Base-by-base conservation (phyloP, 306 rosid genomes). In the Trichosanthes truncata region DNA sequence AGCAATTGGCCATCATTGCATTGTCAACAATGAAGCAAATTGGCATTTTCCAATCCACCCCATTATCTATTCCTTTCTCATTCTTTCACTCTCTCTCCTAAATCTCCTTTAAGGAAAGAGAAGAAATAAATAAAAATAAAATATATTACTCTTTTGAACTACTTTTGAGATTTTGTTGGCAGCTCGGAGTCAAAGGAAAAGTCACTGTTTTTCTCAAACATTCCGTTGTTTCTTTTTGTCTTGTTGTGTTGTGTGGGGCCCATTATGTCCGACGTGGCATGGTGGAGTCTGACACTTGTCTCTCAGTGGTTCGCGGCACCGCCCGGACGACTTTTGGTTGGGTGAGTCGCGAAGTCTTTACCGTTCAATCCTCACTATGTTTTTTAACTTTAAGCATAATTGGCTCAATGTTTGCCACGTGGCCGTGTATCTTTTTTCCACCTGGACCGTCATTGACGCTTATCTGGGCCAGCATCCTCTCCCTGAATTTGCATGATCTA, bases 301-400 rank as follows among this genome's bases (percentile, higher is more conserved):
- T 62, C 71, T 31, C 77, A 84, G n/a, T 66, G 83, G 87, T 73
- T 77, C 74, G 82, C 89, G 83, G 86, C 84, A 83, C 89, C 86
- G 85, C 83, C 79, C 10, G 10, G 36, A 68, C 41, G 85, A 86
- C 67, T 75, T 79, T 21, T 20, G 31, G 7, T 65, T 68, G 33
- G 52, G 4, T 18, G 33, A 21, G 29, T 15, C 11, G 5, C 6
- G 0, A 33, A 66, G 26, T 33, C 73, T 65, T n/a, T 65, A 65
- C 75, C 52, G 52, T 23, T 68, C 52, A 11, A 38, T 67, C 49
- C 49, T 18, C 49, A 35, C 21, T 67, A 67, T 35, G 8, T 36
- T 35, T 51, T 15, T 12, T 40, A 40, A 20, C 11, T 51, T 15
- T 10, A 68, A 40, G 33, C 11, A 69, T 13, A 49, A 18, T 69